Evolutionary conservation across 331 rosid genomes (phyloP).

Genomic region (Phaseolus coccineus): DNA sequence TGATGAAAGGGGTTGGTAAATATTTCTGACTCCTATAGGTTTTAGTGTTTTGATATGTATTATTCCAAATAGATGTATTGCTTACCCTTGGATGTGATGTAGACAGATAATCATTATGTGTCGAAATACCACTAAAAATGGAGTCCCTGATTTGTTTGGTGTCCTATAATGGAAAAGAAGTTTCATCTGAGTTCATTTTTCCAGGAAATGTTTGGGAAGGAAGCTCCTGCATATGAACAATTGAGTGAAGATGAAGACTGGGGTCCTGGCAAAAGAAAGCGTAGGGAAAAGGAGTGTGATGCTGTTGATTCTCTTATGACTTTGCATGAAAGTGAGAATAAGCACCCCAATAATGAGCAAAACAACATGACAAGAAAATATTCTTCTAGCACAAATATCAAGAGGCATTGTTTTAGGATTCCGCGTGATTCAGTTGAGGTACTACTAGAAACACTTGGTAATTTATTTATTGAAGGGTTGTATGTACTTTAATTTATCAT

Average conservation of each 20-base stretch:
- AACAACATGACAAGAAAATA: conserved; percentile 33
- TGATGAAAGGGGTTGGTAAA: conserved; percentile 9
- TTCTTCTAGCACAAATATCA: conserved; percentile 44
- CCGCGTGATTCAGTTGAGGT: conserved; percentile 78
- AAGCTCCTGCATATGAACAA: conserved; percentile 64
- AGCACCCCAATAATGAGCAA: conserved; percentile 40
- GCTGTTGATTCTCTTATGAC: conserved; percentile 86
- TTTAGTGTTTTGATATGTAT: not conserved
- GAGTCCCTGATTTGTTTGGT: not conserved
- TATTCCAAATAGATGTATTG: conserved; percentile 7
- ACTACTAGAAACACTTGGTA: not conserved
- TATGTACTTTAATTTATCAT: not conserved
- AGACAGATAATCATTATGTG: not conserved
- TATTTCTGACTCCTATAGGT: not conserved
- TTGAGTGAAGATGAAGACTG: conserved; percentile 89
- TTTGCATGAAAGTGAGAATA: conserved; percentile 67
- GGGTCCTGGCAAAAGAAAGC: conserved; percentile 78
- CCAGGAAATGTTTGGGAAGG: conserved; percentile 94
- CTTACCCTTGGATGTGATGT: conserved; percentile 19
- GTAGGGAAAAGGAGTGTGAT: conserved; percentile 78
- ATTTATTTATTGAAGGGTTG: not conserved
- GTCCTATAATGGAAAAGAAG: conserved; percentile 22
- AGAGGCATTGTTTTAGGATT: conserved; percentile 65
- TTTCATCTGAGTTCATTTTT: conserved; percentile 30
- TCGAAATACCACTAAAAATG: conserved; percentile 12